A percentile compares a stretch with the other conserved stretches of the same genome.
Evolutionary conservation across 805 yeast species (phyloP).

Genomic region (Myxozyma neglecta): DNA sequence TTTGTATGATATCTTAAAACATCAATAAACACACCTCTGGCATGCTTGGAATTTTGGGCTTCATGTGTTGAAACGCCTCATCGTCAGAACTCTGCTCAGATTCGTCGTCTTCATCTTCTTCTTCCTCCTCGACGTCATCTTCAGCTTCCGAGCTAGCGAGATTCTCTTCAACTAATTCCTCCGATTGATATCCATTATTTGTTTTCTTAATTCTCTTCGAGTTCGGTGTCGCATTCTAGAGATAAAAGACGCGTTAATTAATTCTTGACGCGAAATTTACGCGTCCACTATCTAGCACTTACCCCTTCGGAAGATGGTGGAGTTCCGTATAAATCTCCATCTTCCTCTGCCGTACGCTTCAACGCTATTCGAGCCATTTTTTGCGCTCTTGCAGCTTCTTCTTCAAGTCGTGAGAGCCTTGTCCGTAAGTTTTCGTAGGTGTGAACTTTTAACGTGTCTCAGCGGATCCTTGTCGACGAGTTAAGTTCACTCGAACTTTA

Average conservation of each 20-base stretch:
- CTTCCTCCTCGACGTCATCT: not conserved
- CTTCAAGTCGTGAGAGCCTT: too few relatives aligned
- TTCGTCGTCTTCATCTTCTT: not conserved
- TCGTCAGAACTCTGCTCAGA: conserved; percentile 3
- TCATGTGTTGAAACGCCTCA: conserved; percentile 2
- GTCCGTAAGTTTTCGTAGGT: too few relatives aligned
- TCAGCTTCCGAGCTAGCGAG: not conserved
- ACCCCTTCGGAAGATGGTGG: not conserved
- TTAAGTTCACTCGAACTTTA: not conserved
- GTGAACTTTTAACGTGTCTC: too few relatives aligned
- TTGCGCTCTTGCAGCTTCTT: not conserved
- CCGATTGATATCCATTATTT: not conserved
- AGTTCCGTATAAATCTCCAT: not conserved
- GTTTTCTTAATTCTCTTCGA: not conserved
- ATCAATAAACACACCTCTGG: not conserved
- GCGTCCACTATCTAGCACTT: not conserved
- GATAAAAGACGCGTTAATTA: not conserved
- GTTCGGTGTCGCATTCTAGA: not conserved
- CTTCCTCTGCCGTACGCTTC: not conserved
- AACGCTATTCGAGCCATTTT: not conserved
- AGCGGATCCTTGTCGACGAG: not conserved
- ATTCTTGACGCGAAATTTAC: not conserved
- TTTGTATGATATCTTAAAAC: not conserved
- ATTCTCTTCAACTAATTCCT: not conserved
- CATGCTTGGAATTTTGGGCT: not conserved